Conservation (phyloP, 225 moss, liverwort and hornwort species). For the Physcomitrium patens region DNA sequence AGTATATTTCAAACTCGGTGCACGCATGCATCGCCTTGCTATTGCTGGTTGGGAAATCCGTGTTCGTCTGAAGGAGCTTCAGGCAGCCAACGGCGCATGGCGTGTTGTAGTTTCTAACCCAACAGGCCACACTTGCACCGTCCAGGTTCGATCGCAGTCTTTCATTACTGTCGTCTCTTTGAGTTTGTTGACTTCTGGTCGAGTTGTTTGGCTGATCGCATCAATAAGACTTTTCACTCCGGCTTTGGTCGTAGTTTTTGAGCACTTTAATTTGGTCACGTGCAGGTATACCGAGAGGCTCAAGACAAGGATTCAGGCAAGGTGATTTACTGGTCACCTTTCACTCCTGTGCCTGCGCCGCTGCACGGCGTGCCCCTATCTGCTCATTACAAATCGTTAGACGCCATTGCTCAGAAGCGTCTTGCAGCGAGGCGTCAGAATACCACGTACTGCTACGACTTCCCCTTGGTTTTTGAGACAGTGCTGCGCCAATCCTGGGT, state of each 20-base stretch:
- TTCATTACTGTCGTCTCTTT: not conserved
- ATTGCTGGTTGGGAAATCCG: slow-evolving; percentile 94
- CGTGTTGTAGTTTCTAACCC: slow-evolving; percentile 87
- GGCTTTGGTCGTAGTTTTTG: slow-evolving; percentile 2
- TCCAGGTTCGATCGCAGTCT: slow-evolving; percentile 64
- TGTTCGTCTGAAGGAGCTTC: slow-evolving; percentile 73
- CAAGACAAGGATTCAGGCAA: slow-evolving; percentile 66
- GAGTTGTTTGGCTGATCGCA: not conserved
- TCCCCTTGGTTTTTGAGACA: slow-evolving; percentile 89
- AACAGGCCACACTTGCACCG: slow-evolving; percentile 89
- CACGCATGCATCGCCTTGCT: slow-evolving; percentile 90
- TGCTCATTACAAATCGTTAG: slow-evolving; percentile 73
- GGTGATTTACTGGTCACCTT: slow-evolving; percentile 75
- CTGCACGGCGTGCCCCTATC: slow-evolving; percentile 76
- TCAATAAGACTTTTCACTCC: not conserved
- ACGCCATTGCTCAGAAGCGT: slow-evolving; percentile 76
- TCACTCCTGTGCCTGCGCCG: slow-evolving; percentile 46
- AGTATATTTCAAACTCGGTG: slow-evolving; percentile 72
- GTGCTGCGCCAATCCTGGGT: slow-evolving; percentile 70
- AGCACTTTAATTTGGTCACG: slow-evolving; percentile 2
- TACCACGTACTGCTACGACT: slow-evolving; percentile 93
- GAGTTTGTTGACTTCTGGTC: not conserved
- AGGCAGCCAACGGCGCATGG: slow-evolving; percentile 84
- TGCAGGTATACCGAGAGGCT: slow-evolving; percentile 91
- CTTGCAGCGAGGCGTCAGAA: slow-evolving; percentile 77